Evolutionary conservation across 495 filamentous ascomycete genomes (phyloP).

Genomic region (Hypoxylon crocopeplum): DNA sequence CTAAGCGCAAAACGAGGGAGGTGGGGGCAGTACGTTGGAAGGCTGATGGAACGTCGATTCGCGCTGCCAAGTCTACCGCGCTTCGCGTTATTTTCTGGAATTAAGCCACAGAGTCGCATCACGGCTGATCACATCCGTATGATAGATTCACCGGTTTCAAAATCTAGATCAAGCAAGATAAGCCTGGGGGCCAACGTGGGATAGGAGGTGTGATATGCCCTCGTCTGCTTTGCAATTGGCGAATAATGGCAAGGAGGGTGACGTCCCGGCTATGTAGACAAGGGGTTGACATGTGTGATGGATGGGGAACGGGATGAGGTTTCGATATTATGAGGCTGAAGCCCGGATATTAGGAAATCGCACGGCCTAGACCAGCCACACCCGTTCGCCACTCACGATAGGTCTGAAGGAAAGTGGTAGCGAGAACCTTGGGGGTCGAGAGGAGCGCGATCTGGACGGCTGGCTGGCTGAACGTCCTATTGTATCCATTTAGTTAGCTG

Average conservation of each 20-base stretch:
- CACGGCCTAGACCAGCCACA: conserved; percentile 6
- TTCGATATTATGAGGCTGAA: conserved; percentile 25
- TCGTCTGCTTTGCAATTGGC: not conserved
- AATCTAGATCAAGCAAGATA: conserved; percentile 18
- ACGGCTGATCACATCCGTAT: conserved; percentile 26
- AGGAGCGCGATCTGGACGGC: not conserved
- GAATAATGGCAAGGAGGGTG: not conserved
- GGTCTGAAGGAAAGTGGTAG: not conserved
- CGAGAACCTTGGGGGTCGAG: not conserved
- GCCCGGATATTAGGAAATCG: not conserved
- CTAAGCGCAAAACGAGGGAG: not conserved
- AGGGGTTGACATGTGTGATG: not conserved
- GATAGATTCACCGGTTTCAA: conserved; percentile 19
- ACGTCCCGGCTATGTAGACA: not conserved
- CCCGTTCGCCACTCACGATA: not conserved
- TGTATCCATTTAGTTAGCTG: not conserved
- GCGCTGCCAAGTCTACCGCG: conserved; percentile 7
- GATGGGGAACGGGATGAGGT: not conserved
- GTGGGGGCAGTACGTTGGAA: not conserved
- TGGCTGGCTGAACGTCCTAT: conserved; percentile 23
- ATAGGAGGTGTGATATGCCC: conserved; percentile 8
- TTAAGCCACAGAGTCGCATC: conserved; percentile 33
- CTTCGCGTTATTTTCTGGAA: not conserved
- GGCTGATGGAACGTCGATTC: conserved; percentile 24
- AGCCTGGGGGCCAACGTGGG: not conserved